Conservation (phyloP, 2,329 filamentous ascomycete species). For the Didymella segeticola region DNA sequence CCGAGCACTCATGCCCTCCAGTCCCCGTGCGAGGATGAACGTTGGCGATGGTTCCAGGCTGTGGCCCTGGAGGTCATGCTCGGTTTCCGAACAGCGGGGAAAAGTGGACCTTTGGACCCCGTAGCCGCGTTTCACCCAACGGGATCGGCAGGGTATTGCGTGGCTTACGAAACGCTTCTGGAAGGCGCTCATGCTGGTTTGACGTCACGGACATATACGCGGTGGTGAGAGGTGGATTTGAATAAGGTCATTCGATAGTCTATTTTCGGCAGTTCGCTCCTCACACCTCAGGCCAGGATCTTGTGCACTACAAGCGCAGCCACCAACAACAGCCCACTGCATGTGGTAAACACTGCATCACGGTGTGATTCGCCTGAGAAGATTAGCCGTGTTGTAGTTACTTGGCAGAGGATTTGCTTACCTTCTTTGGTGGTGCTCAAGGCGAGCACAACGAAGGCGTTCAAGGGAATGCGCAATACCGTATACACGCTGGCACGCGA, state of each 20-base stretch:
- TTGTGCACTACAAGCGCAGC: slow-evolving; percentile 38
- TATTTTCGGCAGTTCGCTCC: slow-evolving; percentile 16
- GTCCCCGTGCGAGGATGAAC: slow-evolving; percentile 1
- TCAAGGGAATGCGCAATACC: slow-evolving; percentile 64
- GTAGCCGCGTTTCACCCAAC: slow-evolving; percentile 15
- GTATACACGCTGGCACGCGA: slow-evolving; percentile 63
- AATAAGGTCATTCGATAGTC: slow-evolving; percentile 1
- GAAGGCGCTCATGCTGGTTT: neutral
- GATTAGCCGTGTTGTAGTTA: slow-evolving; percentile 15
- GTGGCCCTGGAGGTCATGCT: slow-evolving; percentile 8
- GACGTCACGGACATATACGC: slow-evolving; percentile 9
- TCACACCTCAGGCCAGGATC: slow-evolving; percentile 24
- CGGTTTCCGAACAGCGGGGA: slow-evolving; percentile 22
- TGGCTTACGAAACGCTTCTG: slow-evolving; percentile 11
- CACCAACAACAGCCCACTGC: slow-evolving; percentile 36
- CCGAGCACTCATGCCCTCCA: slow-evolving; percentile 11
- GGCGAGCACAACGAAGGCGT: slow-evolving; percentile 49
- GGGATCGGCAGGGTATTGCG: slow-evolving; percentile 14
- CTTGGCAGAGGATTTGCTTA: slow-evolving; percentile 12
- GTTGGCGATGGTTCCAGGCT: neutral
- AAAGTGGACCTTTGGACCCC: slow-evolving; percentile 8
- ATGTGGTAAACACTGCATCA: slow-evolving; percentile 40
- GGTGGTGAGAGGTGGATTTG: slow-evolving; percentile 4
- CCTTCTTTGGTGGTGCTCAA: slow-evolving; percentile 44
- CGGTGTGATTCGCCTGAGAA: slow-evolving; percentile 38